Evolutionary conservation across 108 stramenopile genomes (phyloP), one percentile per base, ranked within the genome.

Genomic region (Nitzschia sp.): DNA sequence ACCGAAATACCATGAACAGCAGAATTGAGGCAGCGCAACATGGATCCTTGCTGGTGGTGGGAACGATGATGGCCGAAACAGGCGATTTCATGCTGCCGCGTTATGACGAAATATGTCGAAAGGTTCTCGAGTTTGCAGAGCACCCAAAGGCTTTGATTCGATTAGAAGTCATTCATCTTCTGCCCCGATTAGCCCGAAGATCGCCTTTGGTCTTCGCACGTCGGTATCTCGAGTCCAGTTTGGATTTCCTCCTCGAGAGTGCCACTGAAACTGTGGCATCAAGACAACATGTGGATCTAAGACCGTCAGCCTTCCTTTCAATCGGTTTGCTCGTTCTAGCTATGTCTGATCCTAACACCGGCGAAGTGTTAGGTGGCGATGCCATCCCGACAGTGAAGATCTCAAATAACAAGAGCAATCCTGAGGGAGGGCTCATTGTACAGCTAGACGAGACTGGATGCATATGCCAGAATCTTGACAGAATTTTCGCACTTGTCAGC

Each of bases 31-130:
- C 76, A 19, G 67, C 83, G 3, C 83, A 84, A 44, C 96, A 99
- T 70, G 98, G 97, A 26, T 92, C 95, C 2, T 69, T 99, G 11
- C 76, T 99, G 14, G 84, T 88, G 17, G 79, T 95, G 8, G 75
- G 86, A 9, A 88, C 90, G 10, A 83, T 98, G 80, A 78, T 99
- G 39, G 70, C 87, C 9, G 83, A 89, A 59, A 80, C 95, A 10
- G 78, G 88, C 10, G 85, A 88, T n/a, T 98, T 98, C 75, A 93
- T 98, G 80, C 51, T 93, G 44, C 97, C 97, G 0, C 88, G 97
- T 0, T 97, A 89, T 77, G 87, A 89, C 56, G 97, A 97, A 71
- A 80, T 87, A 1, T 96, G 97, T 58, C 63, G 58, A 7, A 88
- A 85, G 14, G 89, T 97, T 11, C 65, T 98, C 61, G 78, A 67